Percentiles rank a stretch among this genome's conserved stretches.
These are phyloP conservation scores for Podosphaera aphanis DNA, from an alignment of 2,329 filamentous ascomycete species.

Conservation along the genomic window DNA sequence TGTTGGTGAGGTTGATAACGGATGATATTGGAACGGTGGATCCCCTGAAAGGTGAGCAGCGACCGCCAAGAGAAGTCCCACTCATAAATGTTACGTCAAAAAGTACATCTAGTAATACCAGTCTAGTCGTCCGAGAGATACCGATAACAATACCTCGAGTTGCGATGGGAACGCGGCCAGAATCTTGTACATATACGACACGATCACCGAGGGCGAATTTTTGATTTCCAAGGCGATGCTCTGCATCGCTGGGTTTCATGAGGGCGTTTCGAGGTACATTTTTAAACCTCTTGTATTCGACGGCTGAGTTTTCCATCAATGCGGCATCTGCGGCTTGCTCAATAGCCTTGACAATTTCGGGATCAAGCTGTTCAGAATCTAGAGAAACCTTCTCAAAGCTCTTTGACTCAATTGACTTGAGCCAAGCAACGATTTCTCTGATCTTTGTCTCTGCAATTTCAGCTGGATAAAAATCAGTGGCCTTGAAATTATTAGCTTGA, in stretches of 20 bases:
- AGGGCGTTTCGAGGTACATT: conserved; percentile 70
- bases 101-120: conserved; percentile 66
- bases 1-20: conserved; percentile 67
- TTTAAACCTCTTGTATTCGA: conserved; percentile 45
- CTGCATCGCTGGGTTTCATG: conserved; percentile 85
- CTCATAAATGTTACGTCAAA: conserved; percentile 96
- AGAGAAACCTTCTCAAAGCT: conserved; percentile 88
- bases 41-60: conserved; percentile 80
- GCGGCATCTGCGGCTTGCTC: conserved; percentile 50
- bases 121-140: conserved; percentile 67
- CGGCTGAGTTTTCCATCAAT: conserved; percentile 25
- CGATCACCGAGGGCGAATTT: conserved; percentile 68
- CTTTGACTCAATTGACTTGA: conserved; percentile 78
- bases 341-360: conserved; percentile 60
- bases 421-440: conserved; percentile 83
- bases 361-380: conserved; percentile 89
- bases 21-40: conserved; percentile 75
- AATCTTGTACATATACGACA: conserved; percentile 76
- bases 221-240: conserved; percentile 73
- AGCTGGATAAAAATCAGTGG: conserved; percentile 66
- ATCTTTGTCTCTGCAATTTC: conserved; percentile 53
- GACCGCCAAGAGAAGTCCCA: conserved; percentile 71
- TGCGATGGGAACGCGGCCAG: conserved; percentile 84
- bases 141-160: conserved; percentile 85
- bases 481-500: conserved; percentile 59